A percentile compares a stretch with the other conserved stretches of the same genome.
Conservation (phyloP, 768 basidiomycete genomes). For the Mycena indigotica region DNA sequence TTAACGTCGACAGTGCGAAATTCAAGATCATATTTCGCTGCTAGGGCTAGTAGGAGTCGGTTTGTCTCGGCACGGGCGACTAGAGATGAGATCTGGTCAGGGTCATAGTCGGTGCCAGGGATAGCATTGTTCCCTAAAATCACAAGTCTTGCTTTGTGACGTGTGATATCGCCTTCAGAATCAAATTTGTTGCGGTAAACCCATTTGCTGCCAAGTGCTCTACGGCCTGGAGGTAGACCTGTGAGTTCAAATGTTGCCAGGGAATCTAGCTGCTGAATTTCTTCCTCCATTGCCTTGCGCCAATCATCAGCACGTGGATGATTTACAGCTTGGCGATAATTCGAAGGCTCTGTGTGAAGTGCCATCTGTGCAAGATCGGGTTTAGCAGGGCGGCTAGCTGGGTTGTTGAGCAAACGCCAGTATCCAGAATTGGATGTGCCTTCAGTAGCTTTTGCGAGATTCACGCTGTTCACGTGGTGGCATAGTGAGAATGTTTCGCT, state of each 20-base stretch:
- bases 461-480: not conserved
- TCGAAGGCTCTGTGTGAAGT: not conserved
- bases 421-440: not conserved
- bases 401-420: slow-evolving; percentile 3
- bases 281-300: not conserved
- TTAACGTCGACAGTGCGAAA: slow-evolving; percentile 39
- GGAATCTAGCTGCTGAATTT: not conserved
- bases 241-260: not conserved
- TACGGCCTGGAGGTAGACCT: slow-evolving; percentile 26
- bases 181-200: not conserved
- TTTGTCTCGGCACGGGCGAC: slow-evolving; percentile 34
- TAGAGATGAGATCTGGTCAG: slow-evolving; percentile 29
- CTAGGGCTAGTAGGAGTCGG: not conserved
- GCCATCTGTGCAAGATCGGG: not conserved
- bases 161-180: not conserved
- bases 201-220: slow-evolving; percentile 28
- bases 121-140: not conserved
- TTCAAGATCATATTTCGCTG: not conserved
- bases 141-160: not conserved
- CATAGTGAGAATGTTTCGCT: not conserved
- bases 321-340: not conserved
- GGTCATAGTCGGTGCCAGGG: slow-evolving; percentile 20
- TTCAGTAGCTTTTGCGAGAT: not conserved
- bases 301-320: slow-evolving; percentile 6
- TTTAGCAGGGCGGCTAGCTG: not conserved